A percentile compares a stretch with the other conserved stretches of the same genome.
These are phyloP conservation scores for Tubosaeta sp. DNA, from an alignment of 768 basidiomycete genomes.

Conservation along the genomic window DNA sequence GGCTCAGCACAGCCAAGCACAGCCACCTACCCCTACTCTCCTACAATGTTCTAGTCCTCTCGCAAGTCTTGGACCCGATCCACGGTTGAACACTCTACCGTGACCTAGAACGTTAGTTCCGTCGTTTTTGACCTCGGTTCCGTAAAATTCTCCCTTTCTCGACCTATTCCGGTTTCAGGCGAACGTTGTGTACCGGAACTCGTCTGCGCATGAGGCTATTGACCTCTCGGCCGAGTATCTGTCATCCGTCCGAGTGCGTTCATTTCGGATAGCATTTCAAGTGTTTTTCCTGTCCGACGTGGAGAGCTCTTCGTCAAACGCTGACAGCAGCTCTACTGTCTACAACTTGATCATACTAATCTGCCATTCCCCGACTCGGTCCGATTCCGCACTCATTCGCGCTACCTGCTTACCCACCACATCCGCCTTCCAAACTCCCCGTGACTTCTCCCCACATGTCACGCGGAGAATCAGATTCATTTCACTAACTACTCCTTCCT, in stretches of 20 bases:
- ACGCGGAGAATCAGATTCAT: conserved; percentile 28
- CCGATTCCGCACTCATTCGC: conserved; percentile 4
- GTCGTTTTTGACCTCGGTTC: neutral
- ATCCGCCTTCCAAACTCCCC: conserved; percentile 11
- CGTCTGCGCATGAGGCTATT: neutral
- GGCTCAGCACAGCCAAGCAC: conserved; percentile 7
- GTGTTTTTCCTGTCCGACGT: neutral
- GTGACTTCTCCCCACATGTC: conserved; percentile 25
- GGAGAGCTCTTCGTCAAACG: neutral
- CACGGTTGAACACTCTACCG: neutral
- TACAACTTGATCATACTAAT: neutral
- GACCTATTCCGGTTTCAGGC: conserved; percentile 1
- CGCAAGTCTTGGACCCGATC: conserved; percentile 23
- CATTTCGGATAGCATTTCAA: conserved; percentile 3
- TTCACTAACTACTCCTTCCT: conserved; percentile 19
- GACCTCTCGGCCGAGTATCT: neutral
- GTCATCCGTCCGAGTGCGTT: conserved; percentile 11
- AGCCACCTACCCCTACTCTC: conserved; percentile 1
- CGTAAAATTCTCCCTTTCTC: neutral
- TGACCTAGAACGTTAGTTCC: neutral
- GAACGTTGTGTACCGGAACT: conserved; percentile 1
- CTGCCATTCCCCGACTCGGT: conserved; percentile 8
- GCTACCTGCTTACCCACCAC: conserved; percentile 12
- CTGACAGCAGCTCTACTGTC: conserved; percentile 9
- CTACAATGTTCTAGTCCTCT: neutral